Conservation (phyloP, 2,329 filamentous ascomycete species). For the Cladosporium cucumerinum region DNA sequence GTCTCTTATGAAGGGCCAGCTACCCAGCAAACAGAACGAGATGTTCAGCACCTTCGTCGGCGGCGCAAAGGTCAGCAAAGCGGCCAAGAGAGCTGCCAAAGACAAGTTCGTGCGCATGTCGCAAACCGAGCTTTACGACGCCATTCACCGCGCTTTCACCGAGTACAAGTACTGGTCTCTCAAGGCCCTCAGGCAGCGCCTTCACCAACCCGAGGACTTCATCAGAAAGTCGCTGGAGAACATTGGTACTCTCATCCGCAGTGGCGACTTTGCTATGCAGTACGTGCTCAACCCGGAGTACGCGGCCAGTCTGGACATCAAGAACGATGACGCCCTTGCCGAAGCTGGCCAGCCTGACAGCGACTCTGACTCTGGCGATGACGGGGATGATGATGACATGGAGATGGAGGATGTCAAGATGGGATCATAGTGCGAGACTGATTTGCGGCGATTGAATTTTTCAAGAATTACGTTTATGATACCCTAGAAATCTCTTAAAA, state of each 20-base stretch:
- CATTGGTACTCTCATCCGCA: constrained; percentile 77
- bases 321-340: constrained; percentile 40
- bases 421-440: constrained; percentile 16
- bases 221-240: constrained; percentile 80
- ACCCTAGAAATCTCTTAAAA: neutral
- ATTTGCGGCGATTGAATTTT: neutral
- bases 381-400: constrained; percentile 49
- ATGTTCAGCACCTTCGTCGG: constrained; percentile 36
- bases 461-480: neutral
- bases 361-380: constrained; percentile 37
- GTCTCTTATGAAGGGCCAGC: neutral
- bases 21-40: constrained; percentile 10
- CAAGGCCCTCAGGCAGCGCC: constrained; percentile 71
- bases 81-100: constrained; percentile 48
- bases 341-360: constrained; percentile 29
- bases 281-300: constrained; percentile 78
- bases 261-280: constrained; percentile 77
- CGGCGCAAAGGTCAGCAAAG: constrained; percentile 25
- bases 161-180: constrained; percentile 92
- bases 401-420: constrained; percentile 45
- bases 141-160: constrained; percentile 78
- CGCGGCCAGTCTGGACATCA: constrained; percentile 51
- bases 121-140: constrained; percentile 81
- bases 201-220: constrained; percentile 89
- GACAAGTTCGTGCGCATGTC: constrained; percentile 89